These are phyloP conservation scores for Aspergillus sparsus DNA, from an alignment of 495 filamentous ascomycete genomes.

Conservation along the genomic window DNA sequence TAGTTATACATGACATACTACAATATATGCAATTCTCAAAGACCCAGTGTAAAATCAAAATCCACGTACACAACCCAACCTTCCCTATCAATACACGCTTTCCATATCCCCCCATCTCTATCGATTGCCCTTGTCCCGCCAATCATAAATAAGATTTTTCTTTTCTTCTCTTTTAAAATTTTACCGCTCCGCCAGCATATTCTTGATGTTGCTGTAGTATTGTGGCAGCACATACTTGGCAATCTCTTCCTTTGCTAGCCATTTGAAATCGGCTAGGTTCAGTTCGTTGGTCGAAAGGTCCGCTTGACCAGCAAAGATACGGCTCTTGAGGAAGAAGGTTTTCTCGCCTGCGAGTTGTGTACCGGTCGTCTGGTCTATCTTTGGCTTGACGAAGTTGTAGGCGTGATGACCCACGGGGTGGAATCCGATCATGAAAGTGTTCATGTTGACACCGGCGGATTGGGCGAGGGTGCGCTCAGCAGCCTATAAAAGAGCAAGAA, in stretches of 20 bases:
- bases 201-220: conserved; percentile 74
- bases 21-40: conserved; percentile 44
- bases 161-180: not conserved
- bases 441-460: conserved; percentile 90
- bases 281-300: conserved; percentile 72
- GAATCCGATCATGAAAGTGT: conserved; percentile 95
- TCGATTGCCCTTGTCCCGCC: not conserved
- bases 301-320: conserved; percentile 96
- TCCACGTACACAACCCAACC: conserved; percentile 6
- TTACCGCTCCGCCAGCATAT: conserved; percentile 77
- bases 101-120: not conserved
- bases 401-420: conserved; percentile 82
- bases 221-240: conserved; percentile 56
- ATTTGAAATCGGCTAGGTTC: conserved; percentile 80
- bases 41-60: conserved; percentile 25
- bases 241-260: conserved; percentile 89
- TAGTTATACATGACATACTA: conserved; percentile 52
- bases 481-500: conserved; percentile 54
- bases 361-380: conserved; percentile 40
- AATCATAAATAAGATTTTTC: too few relatives aligned
- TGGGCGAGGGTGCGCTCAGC: conserved; percentile 75
- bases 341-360: conserved; percentile 61
- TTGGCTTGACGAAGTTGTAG: conserved; percentile 43
- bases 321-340: conserved; percentile 90
- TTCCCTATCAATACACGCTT: conserved; percentile 19